These are phyloP conservation scores for Closterium sp. DNA, from an alignment of 139 green algal species.

Conservation along the genomic window DNA sequence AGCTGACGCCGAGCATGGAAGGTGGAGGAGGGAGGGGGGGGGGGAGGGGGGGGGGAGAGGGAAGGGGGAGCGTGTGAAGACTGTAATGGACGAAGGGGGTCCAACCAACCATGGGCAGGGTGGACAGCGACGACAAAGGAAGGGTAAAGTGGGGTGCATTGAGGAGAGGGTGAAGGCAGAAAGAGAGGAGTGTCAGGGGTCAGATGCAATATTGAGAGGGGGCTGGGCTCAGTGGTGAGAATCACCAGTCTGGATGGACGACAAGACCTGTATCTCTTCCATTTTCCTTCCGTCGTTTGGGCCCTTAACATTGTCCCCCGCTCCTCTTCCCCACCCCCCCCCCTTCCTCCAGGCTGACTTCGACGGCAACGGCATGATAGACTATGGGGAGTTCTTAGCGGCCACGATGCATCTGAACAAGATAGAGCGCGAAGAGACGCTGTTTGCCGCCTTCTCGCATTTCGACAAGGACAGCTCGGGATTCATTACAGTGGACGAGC, in stretches of 20 bases:
- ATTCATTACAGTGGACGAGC: constrained; percentile 47
- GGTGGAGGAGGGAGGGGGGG: not conserved
- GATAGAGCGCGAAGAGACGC: constrained; percentile 46
- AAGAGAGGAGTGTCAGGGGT: no score
- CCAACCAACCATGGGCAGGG: not conserved
- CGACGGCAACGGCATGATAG: constrained; percentile 67
- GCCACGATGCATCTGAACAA: constrained; percentile 60
- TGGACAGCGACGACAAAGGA: not conserved
- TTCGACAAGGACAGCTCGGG: constrained; percentile 44
- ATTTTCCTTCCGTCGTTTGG: no score
- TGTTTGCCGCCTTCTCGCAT: constrained; percentile 44
- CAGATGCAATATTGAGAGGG: constrained; percentile 57
- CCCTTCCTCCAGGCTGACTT: constrained; percentile 21
- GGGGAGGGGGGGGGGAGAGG: not conserved
- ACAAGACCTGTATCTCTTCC: constrained; percentile 30
- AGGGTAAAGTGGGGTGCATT: not conserved
- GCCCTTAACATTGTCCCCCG: no score
- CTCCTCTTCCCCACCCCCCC: no score
- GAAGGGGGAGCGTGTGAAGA: constrained; percentile 49
- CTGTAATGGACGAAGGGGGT: no score
- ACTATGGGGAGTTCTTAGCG: constrained; percentile 82
- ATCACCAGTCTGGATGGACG: constrained; percentile 57
- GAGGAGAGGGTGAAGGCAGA: no score
- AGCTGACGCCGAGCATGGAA: not conserved
- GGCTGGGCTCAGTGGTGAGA: constrained; percentile 84